These are phyloP conservation scores for Peronospora destructor DNA, from an alignment of 352 stramenopile species.

Conservation along the genomic window DNA sequence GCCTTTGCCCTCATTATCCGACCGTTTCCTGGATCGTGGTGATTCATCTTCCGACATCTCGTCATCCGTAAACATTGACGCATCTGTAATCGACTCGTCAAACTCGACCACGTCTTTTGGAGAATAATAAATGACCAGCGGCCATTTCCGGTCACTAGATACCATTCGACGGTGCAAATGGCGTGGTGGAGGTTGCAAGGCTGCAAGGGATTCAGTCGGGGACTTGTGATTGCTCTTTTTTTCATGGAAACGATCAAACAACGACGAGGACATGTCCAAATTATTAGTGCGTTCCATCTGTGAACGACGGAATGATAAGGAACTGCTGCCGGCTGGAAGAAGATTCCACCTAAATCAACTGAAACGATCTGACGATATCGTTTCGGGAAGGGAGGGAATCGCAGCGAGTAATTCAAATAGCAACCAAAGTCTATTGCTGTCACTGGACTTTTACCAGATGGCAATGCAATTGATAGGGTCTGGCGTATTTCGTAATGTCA, in stretches of 20 bases:
- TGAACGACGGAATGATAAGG: constrained; percentile 13
- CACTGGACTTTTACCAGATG: too few species aligned
- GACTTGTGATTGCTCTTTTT: constrained; percentile 14
- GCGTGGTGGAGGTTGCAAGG: constrained; percentile 24
- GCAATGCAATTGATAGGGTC: background rate
- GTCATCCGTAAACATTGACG: constrained; percentile 18
- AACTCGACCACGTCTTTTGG: background rate
- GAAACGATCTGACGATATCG: too few species aligned
- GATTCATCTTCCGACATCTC: constrained; percentile 29
- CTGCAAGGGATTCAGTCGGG: constrained; percentile 9
- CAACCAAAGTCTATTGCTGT: too few species aligned
- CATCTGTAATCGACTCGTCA: constrained; percentile 7
- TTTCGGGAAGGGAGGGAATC: too few species aligned
- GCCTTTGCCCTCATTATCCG: constrained; percentile 6
- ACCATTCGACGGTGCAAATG: constrained; percentile 17
- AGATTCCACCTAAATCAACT: too few species aligned
- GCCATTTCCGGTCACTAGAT: constrained; percentile 24
- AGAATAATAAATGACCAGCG: constrained; percentile 37
- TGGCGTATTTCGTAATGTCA: background rate
- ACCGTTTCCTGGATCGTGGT: background rate
- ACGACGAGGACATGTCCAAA: constrained; percentile 18
- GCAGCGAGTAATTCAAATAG: too few species aligned
- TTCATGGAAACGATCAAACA: constrained; percentile 23
- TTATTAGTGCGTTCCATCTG: constrained; percentile 23
- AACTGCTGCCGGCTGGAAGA: too few species aligned